phyloP scores from a whole-genome alignment of 2,329 filamentous ascomycete genomes.

The Microsporum ferrugineum region DNA sequence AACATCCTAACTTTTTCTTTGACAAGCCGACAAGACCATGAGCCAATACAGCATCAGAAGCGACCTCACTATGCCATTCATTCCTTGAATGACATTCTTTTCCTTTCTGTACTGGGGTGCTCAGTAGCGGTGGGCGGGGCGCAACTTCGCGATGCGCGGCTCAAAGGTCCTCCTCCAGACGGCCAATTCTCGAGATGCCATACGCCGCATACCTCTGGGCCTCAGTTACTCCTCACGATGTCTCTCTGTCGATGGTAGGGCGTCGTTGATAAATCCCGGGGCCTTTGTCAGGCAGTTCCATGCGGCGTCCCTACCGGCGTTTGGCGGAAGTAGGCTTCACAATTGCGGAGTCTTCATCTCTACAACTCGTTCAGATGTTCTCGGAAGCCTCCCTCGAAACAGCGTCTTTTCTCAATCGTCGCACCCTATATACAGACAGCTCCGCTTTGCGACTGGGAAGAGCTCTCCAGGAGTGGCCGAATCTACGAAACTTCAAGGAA shows the following conservation, averaged over 20 bases:
- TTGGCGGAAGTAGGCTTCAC: not conserved
- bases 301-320: not conserved
- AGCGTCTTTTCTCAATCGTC: not conserved
- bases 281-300: not conserved
- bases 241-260: not conserved
- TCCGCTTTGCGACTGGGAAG: not conserved
- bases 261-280: not conserved
- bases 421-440: not conserved
- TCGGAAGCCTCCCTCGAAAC: not conserved
- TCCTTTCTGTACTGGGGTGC: not conserved
- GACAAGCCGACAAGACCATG: not conserved
- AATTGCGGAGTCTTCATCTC: not conserved
- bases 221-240: not conserved
- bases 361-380: not conserved
- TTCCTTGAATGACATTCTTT: not conserved
- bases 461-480: not conserved
- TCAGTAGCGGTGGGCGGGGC: not conserved
- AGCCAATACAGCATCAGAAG: not conserved
- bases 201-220: not conserved
- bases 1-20: not conserved
- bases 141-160: constrained; percentile 1
- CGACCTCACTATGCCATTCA: not conserved
- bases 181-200: not conserved
- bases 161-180: not conserved
- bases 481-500: not conserved